Evolutionary conservation across 2,329 filamentous ascomycete species (phyloP), one percentile per base, ranked within the genome.

Genomic region (Xylaria sp.): DNA sequence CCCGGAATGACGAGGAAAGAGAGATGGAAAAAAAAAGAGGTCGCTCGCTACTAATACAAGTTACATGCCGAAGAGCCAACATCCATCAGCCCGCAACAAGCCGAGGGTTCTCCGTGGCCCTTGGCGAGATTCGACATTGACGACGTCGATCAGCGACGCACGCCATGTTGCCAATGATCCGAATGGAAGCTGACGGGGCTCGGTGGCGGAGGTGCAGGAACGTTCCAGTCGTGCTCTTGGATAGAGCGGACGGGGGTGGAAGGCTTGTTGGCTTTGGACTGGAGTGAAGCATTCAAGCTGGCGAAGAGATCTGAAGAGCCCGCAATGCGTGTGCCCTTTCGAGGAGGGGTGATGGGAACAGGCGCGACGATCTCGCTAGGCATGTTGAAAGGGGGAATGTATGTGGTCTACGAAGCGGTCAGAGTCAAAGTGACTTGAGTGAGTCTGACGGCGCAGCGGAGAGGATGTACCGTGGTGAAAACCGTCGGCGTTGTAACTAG

Each of bases 121-220:
- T 42, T 45, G 21, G 37, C 42, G 21, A 37, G 46, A 40, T 50
- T 37, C 23, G 42, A 40, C 45, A 23, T 49, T 53, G 35, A n/a
- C 38, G 35, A n/a, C 9, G 35, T 21, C 15, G 46, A 65, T 76
- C 66, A 78, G 63, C 71, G 73, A 65, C 72, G 74, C 46, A 75
- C 58, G 21, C 73, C 72, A 37, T 76, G 74, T 56, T 82, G 78
- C 84, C 85, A 87, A 72, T 84, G 80, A 60, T 88, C 84, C 23
- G 78, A 75, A 31, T 84, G 81, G 71, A 87, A 88, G 76, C 84
- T 84, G 72, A 89, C 84, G 7, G 87, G 87, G 68, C 84, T 87
- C 12, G 87, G 86, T 19, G 87, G 87, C 12, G 87, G 87, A 42
- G 87, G 84, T 14, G 87, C 86, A n/a, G 87, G 87, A 19, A 88